phyloP scores from a whole-genome alignment of 2,329 filamentous ascomycete genomes.

The Xylariaceae sp. region DNA sequence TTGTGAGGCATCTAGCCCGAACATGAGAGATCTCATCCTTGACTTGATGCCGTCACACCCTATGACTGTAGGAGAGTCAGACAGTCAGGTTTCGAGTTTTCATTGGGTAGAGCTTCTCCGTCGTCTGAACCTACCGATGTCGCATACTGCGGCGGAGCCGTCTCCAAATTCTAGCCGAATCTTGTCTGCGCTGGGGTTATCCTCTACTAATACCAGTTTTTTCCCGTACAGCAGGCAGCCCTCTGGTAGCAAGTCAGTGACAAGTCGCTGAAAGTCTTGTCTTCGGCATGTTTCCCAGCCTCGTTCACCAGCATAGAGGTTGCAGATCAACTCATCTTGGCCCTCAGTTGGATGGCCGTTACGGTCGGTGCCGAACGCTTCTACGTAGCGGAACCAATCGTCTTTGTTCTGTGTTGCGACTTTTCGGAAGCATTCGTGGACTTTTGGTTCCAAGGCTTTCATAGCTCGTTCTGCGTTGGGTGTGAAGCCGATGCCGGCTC shows the following conservation, averaged over 20 bases:
- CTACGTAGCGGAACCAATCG: constrained; percentile 20
- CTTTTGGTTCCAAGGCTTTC: constrained; percentile 18
- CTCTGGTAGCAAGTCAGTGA: not conserved
- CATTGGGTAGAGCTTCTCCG: not conserved
- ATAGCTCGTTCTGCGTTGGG: constrained; percentile 20
- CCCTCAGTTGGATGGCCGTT: not conserved
- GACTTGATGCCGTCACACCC: constrained; percentile 47
- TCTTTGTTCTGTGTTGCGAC: constrained; percentile 11
- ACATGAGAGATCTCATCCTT: constrained; percentile 37
- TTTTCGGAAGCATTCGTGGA: constrained; percentile 4
- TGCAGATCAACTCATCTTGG: constrained; percentile 8
- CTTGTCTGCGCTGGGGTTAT: constrained; percentile 8
- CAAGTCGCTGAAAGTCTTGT: constrained; percentile 33
- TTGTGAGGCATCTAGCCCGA: constrained; percentile 36
- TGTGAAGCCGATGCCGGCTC: constrained; percentile 25
- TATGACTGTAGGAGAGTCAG: constrained; percentile 18
- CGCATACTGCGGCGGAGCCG: constrained; percentile 34
- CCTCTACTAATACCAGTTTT: not conserved
- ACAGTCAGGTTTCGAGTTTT: not conserved
- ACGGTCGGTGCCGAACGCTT: constrained; percentile 14
- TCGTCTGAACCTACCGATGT: constrained; percentile 14
- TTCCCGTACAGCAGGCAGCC: constrained; percentile 22
- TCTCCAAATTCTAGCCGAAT: constrained; percentile 39
- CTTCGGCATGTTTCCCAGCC: constrained; percentile 33
- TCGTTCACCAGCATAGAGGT: constrained; percentile 6